Conservation (phyloP, 768 basidiomycete species). For the Gymnopilus junonius region DNA sequence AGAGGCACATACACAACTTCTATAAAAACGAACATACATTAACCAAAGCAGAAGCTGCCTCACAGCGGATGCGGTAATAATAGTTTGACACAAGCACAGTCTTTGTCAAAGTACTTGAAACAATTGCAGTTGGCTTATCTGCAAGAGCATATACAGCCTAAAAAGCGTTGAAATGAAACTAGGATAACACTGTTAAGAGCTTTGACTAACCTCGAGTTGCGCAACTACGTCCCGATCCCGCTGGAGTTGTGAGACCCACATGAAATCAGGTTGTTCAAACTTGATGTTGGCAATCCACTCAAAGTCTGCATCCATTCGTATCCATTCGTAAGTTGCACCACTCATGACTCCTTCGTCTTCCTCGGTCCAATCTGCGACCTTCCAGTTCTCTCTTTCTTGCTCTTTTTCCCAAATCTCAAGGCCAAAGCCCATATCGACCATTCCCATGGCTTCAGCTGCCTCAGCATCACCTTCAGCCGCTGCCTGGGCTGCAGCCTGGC, state of each 20-base stretch:
- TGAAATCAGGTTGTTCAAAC: constrained; percentile 96
- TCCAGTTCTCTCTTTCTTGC: constrained; percentile 91
- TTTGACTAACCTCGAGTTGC: constrained; percentile 82
- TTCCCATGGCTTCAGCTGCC: constrained; percentile 91
- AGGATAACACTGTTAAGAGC: not conserved
- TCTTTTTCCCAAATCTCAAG: constrained; percentile 97
- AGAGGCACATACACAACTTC: not conserved
- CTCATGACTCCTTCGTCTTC: constrained; percentile 94
- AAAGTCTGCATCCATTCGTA: constrained; percentile 97
- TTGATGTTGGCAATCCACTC: constrained; percentile 96
- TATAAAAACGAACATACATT: constrained; percentile 55
- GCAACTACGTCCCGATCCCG: constrained; percentile 96
- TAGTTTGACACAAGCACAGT: constrained; percentile 95
- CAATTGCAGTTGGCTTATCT: constrained; percentile 80
- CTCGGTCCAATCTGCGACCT: constrained; percentile 97
- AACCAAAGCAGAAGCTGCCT: constrained; percentile 86
- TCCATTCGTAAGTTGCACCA: constrained; percentile 99
- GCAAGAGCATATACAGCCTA: constrained; percentile 92
- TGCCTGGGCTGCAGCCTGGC: constrained; percentile 91
- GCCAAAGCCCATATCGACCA: constrained; percentile 94
- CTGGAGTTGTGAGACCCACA: constrained; percentile 98
- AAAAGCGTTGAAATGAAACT: not conserved
- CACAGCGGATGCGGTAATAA: constrained; percentile 94
- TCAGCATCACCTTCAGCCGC: constrained; percentile 92
- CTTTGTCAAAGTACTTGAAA: constrained; percentile 90